These are phyloP conservation scores for Thymus mandschuricus DNA, from an alignment of 257 asterid genomes.

Conservation along the genomic window DNA sequence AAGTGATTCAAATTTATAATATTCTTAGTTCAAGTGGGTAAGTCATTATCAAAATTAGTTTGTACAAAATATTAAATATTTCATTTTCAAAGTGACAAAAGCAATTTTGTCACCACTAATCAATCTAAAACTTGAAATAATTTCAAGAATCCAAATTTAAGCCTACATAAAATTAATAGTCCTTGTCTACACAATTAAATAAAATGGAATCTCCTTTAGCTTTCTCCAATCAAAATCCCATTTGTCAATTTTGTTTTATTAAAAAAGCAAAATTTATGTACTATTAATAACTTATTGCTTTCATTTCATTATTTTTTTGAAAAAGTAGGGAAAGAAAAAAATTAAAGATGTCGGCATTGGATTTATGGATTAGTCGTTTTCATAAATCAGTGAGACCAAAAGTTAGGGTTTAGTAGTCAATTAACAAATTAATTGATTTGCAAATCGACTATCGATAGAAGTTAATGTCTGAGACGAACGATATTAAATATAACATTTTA, in stretches of 20 bases:
- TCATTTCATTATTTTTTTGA: background rate
- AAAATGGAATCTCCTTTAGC: conserved; percentile 29
- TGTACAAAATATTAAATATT: conserved; percentile 2
- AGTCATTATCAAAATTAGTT: background rate
- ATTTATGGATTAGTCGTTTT: conserved; percentile 20
- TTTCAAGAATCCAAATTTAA: background rate
- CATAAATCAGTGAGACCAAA: background rate
- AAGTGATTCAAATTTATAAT: background rate
- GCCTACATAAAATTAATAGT: background rate
- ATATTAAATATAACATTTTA: too few species aligned
- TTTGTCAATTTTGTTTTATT: background rate
- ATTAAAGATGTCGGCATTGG: conserved; percentile 25
- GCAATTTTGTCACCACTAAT: conserved; percentile 22
- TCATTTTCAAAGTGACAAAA: conserved; percentile 26
- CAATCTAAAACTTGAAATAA: background rate
- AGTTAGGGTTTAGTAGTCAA: conserved; percentile 21
- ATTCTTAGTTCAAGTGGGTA: background rate
- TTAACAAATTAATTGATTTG: background rate
- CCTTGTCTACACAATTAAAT: conserved; percentile 10
- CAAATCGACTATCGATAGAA: too few species aligned
- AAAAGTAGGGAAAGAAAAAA: background rate
- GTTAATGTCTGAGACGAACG: too few species aligned
- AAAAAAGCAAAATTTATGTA: background rate
- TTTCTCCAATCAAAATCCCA: conserved; percentile 27
- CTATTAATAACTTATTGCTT: background rate